A percentile compares a stretch with the other conserved stretches of the same genome.
phyloP scores from a whole-genome alignment of 2,329 filamentous ascomycete genomes.

The Fusarium phyllophilum region DNA sequence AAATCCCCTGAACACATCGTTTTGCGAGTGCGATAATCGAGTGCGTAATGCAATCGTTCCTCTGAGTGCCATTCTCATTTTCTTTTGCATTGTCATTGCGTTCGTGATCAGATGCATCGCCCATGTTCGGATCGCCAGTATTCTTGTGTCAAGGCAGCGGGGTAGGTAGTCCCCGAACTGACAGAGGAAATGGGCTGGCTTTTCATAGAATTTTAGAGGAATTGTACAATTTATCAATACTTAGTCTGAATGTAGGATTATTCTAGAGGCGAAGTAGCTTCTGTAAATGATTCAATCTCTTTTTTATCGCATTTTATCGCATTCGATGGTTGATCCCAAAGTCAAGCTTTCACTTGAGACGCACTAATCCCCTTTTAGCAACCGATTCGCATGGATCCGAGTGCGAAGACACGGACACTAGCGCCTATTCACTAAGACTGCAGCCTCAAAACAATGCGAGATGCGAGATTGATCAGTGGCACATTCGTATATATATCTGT shows the following conservation, averaged over 20 bases:
- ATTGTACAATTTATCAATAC: rapidly evolving
- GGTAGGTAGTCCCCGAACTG: no score
- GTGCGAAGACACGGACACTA: constrained; percentile 11
- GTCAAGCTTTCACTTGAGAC: neutral
- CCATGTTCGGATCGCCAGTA: no score
- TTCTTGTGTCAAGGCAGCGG: no score
- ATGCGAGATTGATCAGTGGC: neutral
- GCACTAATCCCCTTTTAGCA: neutral
- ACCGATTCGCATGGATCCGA: neutral
- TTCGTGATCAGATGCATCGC: neutral
- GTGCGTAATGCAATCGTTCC: neutral
- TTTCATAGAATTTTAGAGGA: rapidly evolving
- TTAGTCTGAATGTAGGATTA: no score
- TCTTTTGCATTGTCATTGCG: no score
- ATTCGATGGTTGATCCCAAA: neutral
- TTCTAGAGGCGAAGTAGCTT: rapidly evolving
- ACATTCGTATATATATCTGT: neutral
- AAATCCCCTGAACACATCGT: neutral
- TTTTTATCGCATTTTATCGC: neutral
- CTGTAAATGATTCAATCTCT: neutral
- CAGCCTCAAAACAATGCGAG: neutral
- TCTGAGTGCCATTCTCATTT: neutral
- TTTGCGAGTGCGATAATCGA: neutral
- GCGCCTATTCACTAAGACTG: neutral
- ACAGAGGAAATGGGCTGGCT: rapidly evolving